Base-by-base conservation (phyloP, 352 stramenopile species). In the Pythium dissimile region DNA sequence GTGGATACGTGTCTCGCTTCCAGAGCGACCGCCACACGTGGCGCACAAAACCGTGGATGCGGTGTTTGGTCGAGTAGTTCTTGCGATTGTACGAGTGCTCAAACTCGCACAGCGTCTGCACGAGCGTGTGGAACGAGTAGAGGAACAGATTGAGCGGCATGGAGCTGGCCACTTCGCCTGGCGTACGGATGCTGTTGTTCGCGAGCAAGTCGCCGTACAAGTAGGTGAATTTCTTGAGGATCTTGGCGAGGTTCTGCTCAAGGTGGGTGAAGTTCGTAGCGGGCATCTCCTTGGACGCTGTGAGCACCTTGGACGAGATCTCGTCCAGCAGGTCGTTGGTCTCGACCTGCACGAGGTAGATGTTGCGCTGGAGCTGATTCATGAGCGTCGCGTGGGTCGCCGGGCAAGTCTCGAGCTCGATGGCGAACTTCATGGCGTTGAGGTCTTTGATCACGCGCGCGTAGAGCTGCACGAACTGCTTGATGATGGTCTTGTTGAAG, bases 131-230 rank as follows among this genome's bases (percentile, higher is more conserved):
- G 57, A 90, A 81, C 23, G 84, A 91, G 54, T 87, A 93, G 18
- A 91, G 70, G 41, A 93, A 93, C 11, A 92, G 69, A 46, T 89
- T 89, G 23, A 92, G 53, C 0, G 80, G 78, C 72, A 92, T 86
- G 8, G 78, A 85, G 51, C 78, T 79, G 0, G 67, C 77, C 26
- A 91, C 75, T 31, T 90, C 75, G 23, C 71, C 60, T 16, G 68
- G 54, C 1, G 71, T 74, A 42, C 77, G 61, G 7, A 87, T 71
- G 12, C 67, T 65, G 6, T 77, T 54, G 20, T 58, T 30, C 0
- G 69, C 60, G 1, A 83, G 57, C 1, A 88, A 43, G 11, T 86
- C 71, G 10, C 72, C 68, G 39, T 86, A 88, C 9, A 88, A 30
- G 1, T 55, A 67, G 16, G 74, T 77, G 54, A 88, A 88, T 34